Percentiles rank a stretch among this genome's conserved stretches.
Conservation (phyloP, 2,329 filamentous ascomycete species). For the Diaporthe amygdali region DNA sequence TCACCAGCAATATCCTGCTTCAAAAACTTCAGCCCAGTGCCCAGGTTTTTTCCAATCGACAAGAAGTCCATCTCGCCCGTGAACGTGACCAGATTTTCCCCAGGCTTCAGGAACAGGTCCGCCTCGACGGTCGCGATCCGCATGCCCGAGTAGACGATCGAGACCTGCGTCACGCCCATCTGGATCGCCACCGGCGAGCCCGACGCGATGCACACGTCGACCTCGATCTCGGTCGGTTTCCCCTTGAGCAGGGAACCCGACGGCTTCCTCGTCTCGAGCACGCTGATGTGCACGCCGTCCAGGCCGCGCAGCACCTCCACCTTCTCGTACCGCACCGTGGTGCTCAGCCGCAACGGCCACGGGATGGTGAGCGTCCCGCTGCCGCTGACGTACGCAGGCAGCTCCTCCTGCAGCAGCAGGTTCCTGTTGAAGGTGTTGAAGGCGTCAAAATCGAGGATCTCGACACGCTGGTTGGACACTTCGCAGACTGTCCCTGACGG, state of each 20-base stretch:
- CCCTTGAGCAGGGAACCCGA: constrained; percentile 7
- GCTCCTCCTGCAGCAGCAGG: constrained; percentile 14
- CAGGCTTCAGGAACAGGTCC: not conserved
- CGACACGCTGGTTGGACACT: constrained; percentile 4
- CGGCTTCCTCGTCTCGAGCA: constrained; percentile 13
- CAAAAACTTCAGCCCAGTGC: constrained; percentile 5
- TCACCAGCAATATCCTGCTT: not conserved
- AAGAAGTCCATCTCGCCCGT: constrained; percentile 3
- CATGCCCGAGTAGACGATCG: constrained; percentile 7
- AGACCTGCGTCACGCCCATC: not conserved
- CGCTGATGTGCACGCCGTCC: constrained; percentile 11
- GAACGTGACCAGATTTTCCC: constrained; percentile 2
- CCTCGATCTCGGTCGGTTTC: constrained; percentile 12
- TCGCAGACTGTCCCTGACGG: constrained; percentile 3
- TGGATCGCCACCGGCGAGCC: constrained; percentile 1
- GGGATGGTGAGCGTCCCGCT: not conserved
- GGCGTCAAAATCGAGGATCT: constrained; percentile 7
- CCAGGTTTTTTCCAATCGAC: constrained; percentile 12
- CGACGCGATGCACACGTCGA: constrained; percentile 6
- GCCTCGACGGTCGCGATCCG: constrained; percentile 3
- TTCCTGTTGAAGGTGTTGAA: constrained; percentile 17
- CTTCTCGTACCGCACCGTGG: constrained; percentile 9
- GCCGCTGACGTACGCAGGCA: constrained; percentile 7
- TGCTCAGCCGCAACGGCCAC: constrained; percentile 1
- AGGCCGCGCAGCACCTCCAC: constrained; percentile 12